Evolutionary conservation across 352 stramenopile genomes (phyloP), one percentile per base, ranked within the genome.

Genomic region (Peronospora farinosa): DNA sequence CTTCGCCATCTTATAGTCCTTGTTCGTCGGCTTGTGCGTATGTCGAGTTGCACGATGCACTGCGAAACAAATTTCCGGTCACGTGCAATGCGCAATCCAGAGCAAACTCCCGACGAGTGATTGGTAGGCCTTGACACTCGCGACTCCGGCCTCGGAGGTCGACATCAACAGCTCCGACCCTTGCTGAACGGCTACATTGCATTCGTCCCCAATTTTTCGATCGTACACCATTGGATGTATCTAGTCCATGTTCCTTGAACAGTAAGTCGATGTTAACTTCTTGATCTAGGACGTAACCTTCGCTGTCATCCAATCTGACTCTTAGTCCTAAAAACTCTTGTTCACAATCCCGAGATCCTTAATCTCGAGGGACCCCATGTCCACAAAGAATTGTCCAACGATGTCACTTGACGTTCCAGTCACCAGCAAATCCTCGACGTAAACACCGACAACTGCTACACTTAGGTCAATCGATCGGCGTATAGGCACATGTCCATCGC

Each of bases 201-300:
- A 40, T 1, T 25, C 15, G 13, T n/a, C 19, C 2, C 3, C 33
- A 3, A 7, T 19, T 39, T 3, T 2, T 13, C 5, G 36, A 25
- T 9, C 36, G 36, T 25, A 25, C 36, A 5, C 5, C 36, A 11
- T 40, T 40, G 3, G 36, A 2, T 7, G 2, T 12, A 1, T 12
- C 36, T 0, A 40, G 7, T 3, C 36, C 36, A 11, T 40, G 36
- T 3, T 40, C 36, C n/a, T 40, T 23, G 7, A 40, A 25, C 15
- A 40, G 6, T 15, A 8, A 8, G n/a, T 43, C 19, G 2, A 43
- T 31, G 2, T 9, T 43, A 6, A 43, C 21, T 10, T 43, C 19
- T 31, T 43, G 38, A 16, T 43, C 38, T 8, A 43, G 17, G 7
- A 43, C 16, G 38, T 31, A 43, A 13, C 30, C 30, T n/a, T n/a